Percentiles rank a stretch among this genome's conserved stretches.
phyloP scores from a whole-genome alignment of 495 filamentous ascomycete species.

The Penicillium daleae region DNA sequence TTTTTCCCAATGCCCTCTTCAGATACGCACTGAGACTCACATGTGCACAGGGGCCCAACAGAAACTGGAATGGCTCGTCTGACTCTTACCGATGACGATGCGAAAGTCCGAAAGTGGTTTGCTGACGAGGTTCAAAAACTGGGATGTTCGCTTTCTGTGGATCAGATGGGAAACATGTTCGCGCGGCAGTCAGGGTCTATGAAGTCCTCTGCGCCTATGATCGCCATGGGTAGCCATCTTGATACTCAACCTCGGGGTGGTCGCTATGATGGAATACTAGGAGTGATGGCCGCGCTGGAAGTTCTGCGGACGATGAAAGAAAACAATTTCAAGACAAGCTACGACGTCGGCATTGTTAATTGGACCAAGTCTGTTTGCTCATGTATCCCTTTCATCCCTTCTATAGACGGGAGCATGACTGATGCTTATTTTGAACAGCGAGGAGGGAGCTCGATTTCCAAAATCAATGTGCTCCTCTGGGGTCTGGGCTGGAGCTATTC shows the following conservation, averaged over 20 bases:
- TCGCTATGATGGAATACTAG: slow-evolving; percentile 73
- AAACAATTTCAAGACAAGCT: slow-evolving; percentile 63
- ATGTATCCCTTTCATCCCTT: not conserved
- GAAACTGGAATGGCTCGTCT: slow-evolving; percentile 67
- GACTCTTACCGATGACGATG: slow-evolving; percentile 68
- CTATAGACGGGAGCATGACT: not conserved
- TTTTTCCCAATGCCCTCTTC: not conserved
- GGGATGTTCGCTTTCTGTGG: slow-evolving; percentile 61
- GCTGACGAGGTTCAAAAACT: slow-evolving; percentile 60
- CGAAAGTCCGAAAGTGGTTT: slow-evolving; percentile 72
- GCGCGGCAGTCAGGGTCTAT: slow-evolving; percentile 60
- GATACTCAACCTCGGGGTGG: slow-evolving; percentile 72
- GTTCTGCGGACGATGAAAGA: slow-evolving; percentile 69
- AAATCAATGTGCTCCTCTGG: slow-evolving; percentile 75
- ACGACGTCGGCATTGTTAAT: slow-evolving; percentile 68
- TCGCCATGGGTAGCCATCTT: slow-evolving; percentile 52
- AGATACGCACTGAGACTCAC: slow-evolving; percentile 9
- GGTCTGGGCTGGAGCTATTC: slow-evolving; percentile 69
- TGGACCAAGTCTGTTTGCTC: slow-evolving; percentile 67
- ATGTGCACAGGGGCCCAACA: slow-evolving; percentile 14
- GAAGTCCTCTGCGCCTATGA: slow-evolving; percentile 41
- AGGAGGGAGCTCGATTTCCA: slow-evolving; percentile 79
- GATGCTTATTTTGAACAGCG: slow-evolving; percentile 34
- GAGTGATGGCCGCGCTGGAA: slow-evolving; percentile 68
- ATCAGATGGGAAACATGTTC: slow-evolving; percentile 75